phyloP scores from a whole-genome alignment of 352 stramenopile species.

The Globisporangium viniferum region DNA sequence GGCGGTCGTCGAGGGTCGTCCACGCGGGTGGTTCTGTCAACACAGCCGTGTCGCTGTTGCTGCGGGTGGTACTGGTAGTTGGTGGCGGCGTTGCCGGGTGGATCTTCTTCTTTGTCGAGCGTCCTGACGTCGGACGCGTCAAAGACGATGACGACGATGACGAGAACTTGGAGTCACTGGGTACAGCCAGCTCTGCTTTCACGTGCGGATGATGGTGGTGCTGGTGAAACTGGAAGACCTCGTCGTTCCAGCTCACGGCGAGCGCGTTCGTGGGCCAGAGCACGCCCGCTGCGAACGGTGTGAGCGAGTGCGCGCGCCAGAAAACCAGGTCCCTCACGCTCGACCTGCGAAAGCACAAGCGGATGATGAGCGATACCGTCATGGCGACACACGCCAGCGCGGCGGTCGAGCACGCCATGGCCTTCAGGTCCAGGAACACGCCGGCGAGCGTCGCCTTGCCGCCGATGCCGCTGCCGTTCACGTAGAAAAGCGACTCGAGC shows the following conservation, averaged over 20 bases:
- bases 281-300: conserved; percentile 6
- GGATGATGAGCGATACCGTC: neutral
- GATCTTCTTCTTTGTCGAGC: no score
- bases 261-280: conserved; percentile 10
- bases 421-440: conserved; percentile 13
- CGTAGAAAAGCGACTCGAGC: conserved; percentile 1
- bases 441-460: conserved; percentile 2
- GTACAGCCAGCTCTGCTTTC: no score
- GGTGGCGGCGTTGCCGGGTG: no score
- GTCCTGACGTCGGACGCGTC: no score
- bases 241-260: conserved; percentile 13
- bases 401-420: neutral
- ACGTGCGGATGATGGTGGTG: no score
- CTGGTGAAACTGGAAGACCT: neutral
- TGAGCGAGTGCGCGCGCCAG: conserved; percentile 8
- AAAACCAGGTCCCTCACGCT: neutral
- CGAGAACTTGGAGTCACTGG: no score
- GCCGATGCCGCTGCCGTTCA: neutral
- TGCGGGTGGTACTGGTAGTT: no score
- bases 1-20: conserved; percentile 5
- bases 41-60: no score
- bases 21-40: no score
- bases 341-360: neutral
- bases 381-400: neutral
- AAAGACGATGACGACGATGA: no score